Evolutionary conservation across 805 yeast species (phyloP), one percentile per base, ranked within the genome.

Genomic region (Candida suzukii): DNA sequence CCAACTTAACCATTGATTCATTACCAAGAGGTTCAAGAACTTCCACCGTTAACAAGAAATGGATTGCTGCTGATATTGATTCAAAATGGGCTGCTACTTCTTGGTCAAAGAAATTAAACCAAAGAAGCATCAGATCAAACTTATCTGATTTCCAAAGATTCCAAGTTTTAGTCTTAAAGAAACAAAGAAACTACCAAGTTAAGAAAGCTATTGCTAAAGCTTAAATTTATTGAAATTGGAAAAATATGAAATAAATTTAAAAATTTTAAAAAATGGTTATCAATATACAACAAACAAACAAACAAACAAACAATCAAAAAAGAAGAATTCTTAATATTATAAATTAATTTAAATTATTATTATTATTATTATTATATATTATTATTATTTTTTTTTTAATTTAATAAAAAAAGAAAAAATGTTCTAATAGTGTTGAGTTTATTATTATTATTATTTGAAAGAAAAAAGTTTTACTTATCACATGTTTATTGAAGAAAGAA

Each of bases 91-190:
- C 84, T 58, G 75, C 83, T 61, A 75, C 98, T 53, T 69, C 96
- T 42, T 88, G 97, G 97, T 97, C 99, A 66, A 86, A 91, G 85
- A 90, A 88, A 80, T 83, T 93, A 64, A 96, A 95, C 68, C 83
- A 86, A 73, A 88, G 87, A 74, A 82, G 84, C 73, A 87, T 82
- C 73, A 87, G 99, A 81, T 73, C 95, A 63, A 76, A 82, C 67
- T 84, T 95, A 71, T 68, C 91, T 60, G 99, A 93, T 75, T 93
- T 93, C 64, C 96, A 93, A 80, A 90, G 99, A 83, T 93, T 93
- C 96, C 96, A 91, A 81, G 99, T 91, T 61, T 68, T 85, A 71
- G 95, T 88, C 61, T 81, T 88, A 71, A 93, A 85, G 85, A 93
- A 91, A 83, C 97, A 95, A 80, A 88, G 87, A 76, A 85, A 88